Percentiles rank a stretch among this genome's conserved stretches.
Evolutionary conservation across 2,329 filamentous ascomycete species (phyloP).

Genomic region (Paradendryphiella salina): DNA sequence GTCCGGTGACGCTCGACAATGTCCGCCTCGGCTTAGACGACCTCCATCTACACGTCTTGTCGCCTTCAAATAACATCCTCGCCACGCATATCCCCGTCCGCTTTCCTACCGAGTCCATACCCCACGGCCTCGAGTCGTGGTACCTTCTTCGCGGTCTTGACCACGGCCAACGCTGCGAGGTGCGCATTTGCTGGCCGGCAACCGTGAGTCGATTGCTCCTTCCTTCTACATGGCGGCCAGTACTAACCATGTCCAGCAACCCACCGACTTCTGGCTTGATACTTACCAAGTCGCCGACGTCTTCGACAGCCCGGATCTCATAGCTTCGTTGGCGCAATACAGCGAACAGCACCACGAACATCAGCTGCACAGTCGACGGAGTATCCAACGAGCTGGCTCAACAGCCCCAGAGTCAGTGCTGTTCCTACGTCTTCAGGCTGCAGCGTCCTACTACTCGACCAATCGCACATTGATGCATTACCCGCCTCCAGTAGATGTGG

Average conservation of each 20-base stretch:
- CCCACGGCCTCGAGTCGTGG: conserved; percentile 71
- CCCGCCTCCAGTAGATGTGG: conserved; percentile 74
- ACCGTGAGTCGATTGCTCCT: conserved; percentile 63
- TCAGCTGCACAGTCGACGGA: conserved; percentile 4
- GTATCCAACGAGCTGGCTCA: conserved; percentile 2
- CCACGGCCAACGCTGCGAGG: conserved; percentile 80
- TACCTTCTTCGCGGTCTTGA: conserved; percentile 71
- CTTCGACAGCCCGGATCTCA: conserved; percentile 64
- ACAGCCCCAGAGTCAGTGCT: conserved; percentile 57
- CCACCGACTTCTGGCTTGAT: conserved; percentile 74
- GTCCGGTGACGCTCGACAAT: conserved; percentile 59
- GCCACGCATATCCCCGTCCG: conserved; percentile 67
- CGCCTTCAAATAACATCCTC: conserved; percentile 57
- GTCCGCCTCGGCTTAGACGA: conserved; percentile 60
- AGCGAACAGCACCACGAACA: conserved; percentile 55
- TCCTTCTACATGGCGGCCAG: conserved; percentile 2
- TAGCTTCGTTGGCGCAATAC: conserved; percentile 67
- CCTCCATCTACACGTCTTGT: conserved; percentile 67
- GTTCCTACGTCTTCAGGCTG: conserved; percentile 73
- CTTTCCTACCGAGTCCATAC: conserved; percentile 63
- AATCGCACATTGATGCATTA: conserved; percentile 73
- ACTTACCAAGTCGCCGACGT: conserved; percentile 65
- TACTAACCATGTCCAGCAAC: conserved; percentile 65
- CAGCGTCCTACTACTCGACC: conserved; percentile 82
- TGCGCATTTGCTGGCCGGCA: conserved; percentile 90